A percentile compares a stretch with the other conserved stretches of the same genome.
Conservation (phyloP, 768 basidiomycete genomes). For the Termitomyces sp. region DNA sequence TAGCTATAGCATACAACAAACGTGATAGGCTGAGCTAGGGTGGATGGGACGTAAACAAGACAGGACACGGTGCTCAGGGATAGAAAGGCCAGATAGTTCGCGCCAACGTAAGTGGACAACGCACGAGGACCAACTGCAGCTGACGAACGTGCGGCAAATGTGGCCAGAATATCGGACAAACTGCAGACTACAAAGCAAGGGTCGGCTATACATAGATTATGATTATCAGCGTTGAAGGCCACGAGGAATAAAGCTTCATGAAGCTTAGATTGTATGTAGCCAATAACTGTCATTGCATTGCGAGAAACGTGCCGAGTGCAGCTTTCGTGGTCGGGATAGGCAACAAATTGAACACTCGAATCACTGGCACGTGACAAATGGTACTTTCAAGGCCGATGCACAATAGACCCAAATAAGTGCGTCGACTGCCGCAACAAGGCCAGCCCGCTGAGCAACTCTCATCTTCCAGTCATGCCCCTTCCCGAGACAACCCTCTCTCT, state of each 20-base stretch:
- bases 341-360: no score
- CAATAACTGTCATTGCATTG: background rate
- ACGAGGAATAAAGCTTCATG: background rate
- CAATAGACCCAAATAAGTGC: constrained; percentile 19
- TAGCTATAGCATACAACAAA: constrained; percentile 7
- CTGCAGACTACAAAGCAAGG: background rate
- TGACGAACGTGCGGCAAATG: constrained; percentile 17
- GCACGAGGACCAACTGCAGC: constrained; percentile 8
- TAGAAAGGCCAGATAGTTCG: background rate
- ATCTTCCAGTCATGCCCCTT: constrained; percentile 58
- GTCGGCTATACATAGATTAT: background rate
- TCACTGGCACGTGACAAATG: no score
- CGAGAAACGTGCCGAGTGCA: background rate
- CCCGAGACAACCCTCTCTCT: constrained; percentile 59
- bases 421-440: background rate
- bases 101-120: constrained; percentile 6
- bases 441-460: background rate
- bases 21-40: constrained; percentile 10
- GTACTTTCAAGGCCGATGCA: constrained; percentile 11
- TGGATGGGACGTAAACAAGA: constrained; percentile 7
- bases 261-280: background rate
- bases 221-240: background rate
- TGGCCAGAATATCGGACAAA: background rate
- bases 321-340: background rate
- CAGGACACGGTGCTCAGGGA: background rate